Evolutionary conservation across 352 stramenopile genomes (phyloP).

Genomic region (Globisporangium splendens): DNA sequence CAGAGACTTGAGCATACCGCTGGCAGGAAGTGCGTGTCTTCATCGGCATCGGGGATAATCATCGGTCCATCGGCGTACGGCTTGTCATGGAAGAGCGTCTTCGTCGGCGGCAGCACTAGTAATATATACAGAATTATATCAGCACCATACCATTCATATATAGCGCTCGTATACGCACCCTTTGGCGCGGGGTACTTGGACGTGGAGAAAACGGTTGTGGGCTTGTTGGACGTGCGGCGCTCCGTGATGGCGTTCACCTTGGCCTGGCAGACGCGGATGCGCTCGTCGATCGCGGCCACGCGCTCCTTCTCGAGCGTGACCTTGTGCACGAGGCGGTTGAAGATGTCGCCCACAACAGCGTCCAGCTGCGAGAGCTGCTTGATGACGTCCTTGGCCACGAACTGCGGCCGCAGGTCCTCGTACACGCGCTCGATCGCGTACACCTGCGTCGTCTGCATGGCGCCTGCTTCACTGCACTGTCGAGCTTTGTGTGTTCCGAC

Average conservation of each 20-base stretch:
- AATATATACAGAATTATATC: neutral
- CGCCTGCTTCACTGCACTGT: too few relatives aligned
- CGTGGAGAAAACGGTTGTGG: slow-evolving; percentile 87
- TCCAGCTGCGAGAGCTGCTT: slow-evolving; percentile 84
- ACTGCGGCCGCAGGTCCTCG: slow-evolving; percentile 79
- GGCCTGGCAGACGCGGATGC: slow-evolving; percentile 76
- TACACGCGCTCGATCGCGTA: slow-evolving; percentile 86
- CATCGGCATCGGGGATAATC: slow-evolving; percentile 62
- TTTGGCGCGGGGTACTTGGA: slow-evolving; percentile 84
- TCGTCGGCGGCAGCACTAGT: slow-evolving; percentile 46
- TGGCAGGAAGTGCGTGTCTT: slow-evolving; percentile 81
- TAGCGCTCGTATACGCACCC: slow-evolving; percentile 9
- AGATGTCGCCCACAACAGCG: slow-evolving; percentile 80
- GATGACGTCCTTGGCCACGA: slow-evolving; percentile 83
- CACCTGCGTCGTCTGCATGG: slow-evolving; percentile 85
- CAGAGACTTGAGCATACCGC: slow-evolving; percentile 24
- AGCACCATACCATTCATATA: neutral
- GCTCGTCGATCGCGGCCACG: slow-evolving; percentile 64
- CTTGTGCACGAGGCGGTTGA: slow-evolving; percentile 75
- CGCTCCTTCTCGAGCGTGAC: slow-evolving; percentile 79
- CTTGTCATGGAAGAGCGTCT: slow-evolving; percentile 84
- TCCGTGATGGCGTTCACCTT: slow-evolving; percentile 84
- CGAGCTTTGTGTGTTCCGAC: too few relatives aligned
- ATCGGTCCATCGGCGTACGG: slow-evolving; percentile 71
- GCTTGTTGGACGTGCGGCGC: slow-evolving; percentile 78